These are phyloP conservation scores for Ophiostoma populinum DNA, from an alignment of 2,329 filamentous ascomycete genomes.

Conservation along the genomic window DNA sequence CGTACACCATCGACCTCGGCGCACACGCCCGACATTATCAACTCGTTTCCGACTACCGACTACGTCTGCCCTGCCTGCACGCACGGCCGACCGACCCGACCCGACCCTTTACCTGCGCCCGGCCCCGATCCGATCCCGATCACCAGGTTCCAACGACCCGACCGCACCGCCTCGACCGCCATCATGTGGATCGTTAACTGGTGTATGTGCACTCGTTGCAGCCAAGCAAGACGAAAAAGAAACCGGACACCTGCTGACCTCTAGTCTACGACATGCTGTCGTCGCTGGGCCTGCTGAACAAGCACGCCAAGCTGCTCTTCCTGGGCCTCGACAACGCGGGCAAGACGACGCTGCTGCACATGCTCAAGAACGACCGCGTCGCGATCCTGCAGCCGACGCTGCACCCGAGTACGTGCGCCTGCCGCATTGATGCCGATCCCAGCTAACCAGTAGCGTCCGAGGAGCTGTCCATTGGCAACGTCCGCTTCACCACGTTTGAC, in stretches of 20 bases:
- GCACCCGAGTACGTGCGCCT: slow-evolving; percentile 59
- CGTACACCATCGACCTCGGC: no score
- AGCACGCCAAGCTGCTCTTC: slow-evolving; percentile 90
- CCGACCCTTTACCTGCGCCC: no score
- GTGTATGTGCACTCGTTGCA: slow-evolving; percentile 55
- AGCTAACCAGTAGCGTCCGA: slow-evolving; percentile 50
- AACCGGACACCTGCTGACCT: slow-evolving; percentile 14
- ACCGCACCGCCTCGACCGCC: slow-evolving; percentile 11
- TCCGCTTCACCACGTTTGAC: slow-evolving; percentile 89
- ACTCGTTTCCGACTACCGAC: no score
- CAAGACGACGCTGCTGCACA: slow-evolving; percentile 86
- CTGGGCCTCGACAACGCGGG: slow-evolving; percentile 87
- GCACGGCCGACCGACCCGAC: no score
- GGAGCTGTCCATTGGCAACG: slow-evolving; percentile 82
- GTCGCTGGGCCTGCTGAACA: slow-evolving; percentile 77
- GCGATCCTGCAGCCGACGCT: slow-evolving; percentile 81
- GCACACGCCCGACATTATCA: no score
- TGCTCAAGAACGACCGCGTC: slow-evolving; percentile 94
- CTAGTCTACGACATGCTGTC: slow-evolving; percentile 81
- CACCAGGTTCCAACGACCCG: background rate
- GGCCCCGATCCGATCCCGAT: no score
- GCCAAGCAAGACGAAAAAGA: background rate
- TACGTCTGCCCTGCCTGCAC: no score
- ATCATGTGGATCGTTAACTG: slow-evolving; percentile 90
- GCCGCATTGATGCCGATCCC: background rate